These are phyloP conservation scores for Margaritispora aquatica DNA, from an alignment of 495 filamentous ascomycete genomes.

Conservation along the genomic window DNA sequence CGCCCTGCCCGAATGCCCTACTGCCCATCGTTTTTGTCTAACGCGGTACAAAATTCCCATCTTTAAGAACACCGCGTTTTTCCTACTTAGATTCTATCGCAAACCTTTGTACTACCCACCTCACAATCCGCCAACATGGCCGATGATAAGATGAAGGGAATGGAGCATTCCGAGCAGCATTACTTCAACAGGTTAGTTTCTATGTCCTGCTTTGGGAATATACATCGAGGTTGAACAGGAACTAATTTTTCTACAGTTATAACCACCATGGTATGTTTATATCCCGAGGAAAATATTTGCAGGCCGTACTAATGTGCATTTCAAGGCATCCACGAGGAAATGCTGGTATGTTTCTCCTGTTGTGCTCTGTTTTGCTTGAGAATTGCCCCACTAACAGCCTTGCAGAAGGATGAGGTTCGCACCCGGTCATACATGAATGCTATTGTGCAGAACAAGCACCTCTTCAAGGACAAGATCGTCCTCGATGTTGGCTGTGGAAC, in stretches of 20 bases:
- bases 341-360: constrained; percentile 66
- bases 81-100: not conserved
- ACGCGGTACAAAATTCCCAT: not conserved
- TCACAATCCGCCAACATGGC: constrained; percentile 19
- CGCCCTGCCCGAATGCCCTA: too few relatives aligned
- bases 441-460: constrained; percentile 87
- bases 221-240: constrained; percentile 10
- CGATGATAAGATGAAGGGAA: constrained; percentile 47
- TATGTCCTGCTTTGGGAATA: constrained; percentile 11
- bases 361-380: not conserved
- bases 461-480: constrained; percentile 87
- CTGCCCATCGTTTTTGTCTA: too few relatives aligned
- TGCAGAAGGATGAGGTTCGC: constrained; percentile 94
- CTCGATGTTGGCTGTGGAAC: constrained; percentile 93
- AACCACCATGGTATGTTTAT: constrained; percentile 80
- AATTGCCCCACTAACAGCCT: constrained; percentile 3
- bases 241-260: constrained; percentile 54
- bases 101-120: not conserved
- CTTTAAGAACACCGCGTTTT: not conserved
- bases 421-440: constrained; percentile 94
- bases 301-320: constrained; percentile 15
- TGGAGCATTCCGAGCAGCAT: constrained; percentile 87
- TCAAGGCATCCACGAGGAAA: constrained; percentile 92
- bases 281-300: not conserved
- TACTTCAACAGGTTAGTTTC: constrained; percentile 90